Evolutionary conservation across 331 rosid species (phyloP).

Genomic region (Quercus phellos): DNA sequence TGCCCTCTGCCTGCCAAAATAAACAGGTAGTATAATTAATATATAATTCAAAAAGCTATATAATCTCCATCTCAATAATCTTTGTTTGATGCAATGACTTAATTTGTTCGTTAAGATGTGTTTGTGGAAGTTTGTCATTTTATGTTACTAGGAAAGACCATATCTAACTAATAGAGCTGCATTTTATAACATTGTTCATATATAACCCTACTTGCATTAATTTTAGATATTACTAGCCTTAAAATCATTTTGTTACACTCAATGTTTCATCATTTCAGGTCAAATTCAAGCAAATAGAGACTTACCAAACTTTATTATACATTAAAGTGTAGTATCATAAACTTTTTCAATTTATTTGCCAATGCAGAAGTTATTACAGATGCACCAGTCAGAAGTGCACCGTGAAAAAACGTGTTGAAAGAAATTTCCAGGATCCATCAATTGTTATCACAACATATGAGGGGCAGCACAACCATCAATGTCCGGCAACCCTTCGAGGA

Average conservation of each 20-base stretch:
- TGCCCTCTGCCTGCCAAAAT: not conserved
- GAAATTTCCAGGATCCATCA: constrained; percentile 78
- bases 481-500: constrained; percentile 81
- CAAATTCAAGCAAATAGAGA: not conserved
- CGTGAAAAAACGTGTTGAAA: constrained; percentile 89
- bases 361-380: constrained; percentile 80
- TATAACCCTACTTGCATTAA: not conserved
- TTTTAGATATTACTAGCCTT: not conserved
- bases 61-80: not conserved
- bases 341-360: not conserved
- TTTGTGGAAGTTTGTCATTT: not conserved
- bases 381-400: constrained; percentile 83
- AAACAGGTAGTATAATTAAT: not conserved
- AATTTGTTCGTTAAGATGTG: not conserved
- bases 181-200: not conserved
- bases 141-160: not conserved
- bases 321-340: not conserved
- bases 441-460: constrained; percentile 87
- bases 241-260: not conserved
- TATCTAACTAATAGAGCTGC: not conserved
- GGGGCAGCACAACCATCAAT: constrained; percentile 90
- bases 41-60: not conserved
- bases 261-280: not conserved
- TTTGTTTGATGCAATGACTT: not conserved
- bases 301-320: no score